Evolutionary conservation across 1,139 yeast genomes (phyloP), one percentile per base, ranked within the genome.

Genomic region (Saccharomycopsis crataegensis): DNA sequence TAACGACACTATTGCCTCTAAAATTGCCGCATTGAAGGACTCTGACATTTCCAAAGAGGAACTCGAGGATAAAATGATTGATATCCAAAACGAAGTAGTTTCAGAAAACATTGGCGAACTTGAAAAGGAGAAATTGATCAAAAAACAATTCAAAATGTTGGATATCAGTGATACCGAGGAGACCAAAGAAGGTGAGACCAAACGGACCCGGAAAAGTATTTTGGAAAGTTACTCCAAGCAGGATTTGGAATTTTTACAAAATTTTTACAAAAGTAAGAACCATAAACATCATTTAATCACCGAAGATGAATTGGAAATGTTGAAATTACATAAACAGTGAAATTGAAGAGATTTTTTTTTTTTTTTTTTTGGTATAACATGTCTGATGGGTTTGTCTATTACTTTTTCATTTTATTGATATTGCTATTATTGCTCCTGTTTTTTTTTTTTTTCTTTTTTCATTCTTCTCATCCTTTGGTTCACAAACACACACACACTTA

Each of bases 211-310:
- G 17, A 41, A 33, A 34, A 48, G 40, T 34, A 44, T 51, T 28
- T 43, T 50, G 32, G 55, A 56, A 17, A 47, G 49, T 22, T 54
- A 54, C 22, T 49, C 57, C 4, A 56, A 56, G 40, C 51, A 52
- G 37, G 57, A 56, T 42, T 33, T 56, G 48, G 56, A 49, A 17
- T 51, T 54, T 28, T 46, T 56, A n/a, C 52, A 41, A 11, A 48
- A 43, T 12, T 56, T 54, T 28, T 54, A 56, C 41, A 56, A 56
- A 41, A 46, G 56, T 32, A 55, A 64, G 37, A 69, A 70, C 48
- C 86, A 82, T 61, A 66, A 61, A 16, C 87, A 82, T 63, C 83
- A 81, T 64, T 68, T 81, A 60, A 71, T 80, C 1, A 75, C 82
- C 1, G 85, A 80, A 59, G 80, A 78, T 16, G 82, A 78, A 50